phyloP scores from a whole-genome alignment of 805 yeast species.

The Candida caryicola region DNA sequence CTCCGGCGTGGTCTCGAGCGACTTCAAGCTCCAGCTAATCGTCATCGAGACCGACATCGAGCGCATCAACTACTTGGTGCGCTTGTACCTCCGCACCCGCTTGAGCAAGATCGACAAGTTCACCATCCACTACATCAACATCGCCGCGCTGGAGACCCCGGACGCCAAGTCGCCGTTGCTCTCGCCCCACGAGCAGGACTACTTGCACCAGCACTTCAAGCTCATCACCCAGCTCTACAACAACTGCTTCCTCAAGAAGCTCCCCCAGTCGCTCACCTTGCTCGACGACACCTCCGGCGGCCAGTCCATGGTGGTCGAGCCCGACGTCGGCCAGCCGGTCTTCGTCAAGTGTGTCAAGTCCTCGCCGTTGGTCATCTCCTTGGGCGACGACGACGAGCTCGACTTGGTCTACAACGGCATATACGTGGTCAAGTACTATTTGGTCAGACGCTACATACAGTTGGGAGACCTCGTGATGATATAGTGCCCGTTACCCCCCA shows the following conservation, averaged over 20 bases:
- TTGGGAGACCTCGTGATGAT: conserved; percentile 39
- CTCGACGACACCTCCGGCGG: conserved; percentile 67
- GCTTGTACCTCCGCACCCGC: conserved; percentile 79
- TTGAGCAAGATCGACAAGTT: conserved; percentile 70
- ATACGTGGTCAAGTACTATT: conserved; percentile 67
- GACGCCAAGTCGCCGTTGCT: conserved; percentile 9
- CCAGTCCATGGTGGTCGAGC: conserved; percentile 73
- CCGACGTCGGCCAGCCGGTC: conserved; percentile 75
- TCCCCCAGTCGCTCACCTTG: conserved; percentile 68
- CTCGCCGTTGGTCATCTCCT: conserved; percentile 23
- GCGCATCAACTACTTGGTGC: conserved; percentile 73
- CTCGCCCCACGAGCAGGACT: conserved; percentile 52
- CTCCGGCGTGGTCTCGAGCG: conserved; percentile 25
- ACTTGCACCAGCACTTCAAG: conserved; percentile 65
- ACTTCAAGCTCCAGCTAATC: conserved; percentile 65
- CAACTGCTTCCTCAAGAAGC: conserved; percentile 57
- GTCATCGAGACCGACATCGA: conserved; percentile 91
- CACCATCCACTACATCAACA: conserved; percentile 55
- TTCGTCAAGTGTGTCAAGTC: conserved; percentile 46
- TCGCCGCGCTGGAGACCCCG: conserved; percentile 11
- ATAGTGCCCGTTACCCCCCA: conserved; percentile 8
- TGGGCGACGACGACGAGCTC: conserved; percentile 30
- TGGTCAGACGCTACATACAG: conserved; percentile 28
- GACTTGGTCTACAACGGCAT: conserved; percentile 60
- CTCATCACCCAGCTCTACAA: conserved; percentile 65